These are phyloP conservation scores for Cyberlindnera maritima DNA, from an alignment of 805 yeast species.

Conservation along the genomic window DNA sequence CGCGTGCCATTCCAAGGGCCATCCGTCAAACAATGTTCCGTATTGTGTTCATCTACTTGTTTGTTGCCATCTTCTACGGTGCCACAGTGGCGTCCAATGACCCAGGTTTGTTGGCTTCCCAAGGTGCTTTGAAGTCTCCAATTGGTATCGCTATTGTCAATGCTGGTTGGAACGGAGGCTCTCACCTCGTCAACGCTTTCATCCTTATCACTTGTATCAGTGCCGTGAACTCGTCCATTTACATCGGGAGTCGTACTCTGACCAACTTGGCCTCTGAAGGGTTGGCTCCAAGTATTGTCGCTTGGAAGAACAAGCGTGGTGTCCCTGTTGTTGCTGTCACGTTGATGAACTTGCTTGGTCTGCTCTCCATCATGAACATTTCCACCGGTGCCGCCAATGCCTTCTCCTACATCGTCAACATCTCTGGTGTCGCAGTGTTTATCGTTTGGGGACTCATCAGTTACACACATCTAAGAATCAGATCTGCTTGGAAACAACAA, in stretches of 20 bases:
- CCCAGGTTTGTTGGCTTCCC: conserved; percentile 38
- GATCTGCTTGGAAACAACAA: conserved; percentile 60
- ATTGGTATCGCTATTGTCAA: conserved; percentile 67
- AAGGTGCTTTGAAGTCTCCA: conserved; percentile 56
- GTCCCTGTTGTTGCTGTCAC: conserved; percentile 63
- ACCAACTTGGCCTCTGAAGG: conserved; percentile 62
- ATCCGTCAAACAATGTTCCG: conserved; percentile 63
- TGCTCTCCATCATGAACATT: conserved; percentile 57
- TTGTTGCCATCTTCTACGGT: conserved; percentile 64
- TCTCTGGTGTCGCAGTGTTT: conserved; percentile 73
- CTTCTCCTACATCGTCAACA: conserved; percentile 69
- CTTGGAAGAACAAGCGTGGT: conserved; percentile 52
- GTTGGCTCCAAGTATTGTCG: conserved; percentile 54
- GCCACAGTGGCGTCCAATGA: conserved; percentile 66
- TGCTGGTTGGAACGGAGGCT: conserved; percentile 64
- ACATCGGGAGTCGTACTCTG: conserved; percentile 66
- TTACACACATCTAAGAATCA: conserved; percentile 63
- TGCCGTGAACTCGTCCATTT: conserved; percentile 68
- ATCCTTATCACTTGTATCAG: conserved; percentile 63
- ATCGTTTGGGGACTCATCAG: conserved; percentile 70
- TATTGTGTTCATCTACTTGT: conserved; percentile 60
- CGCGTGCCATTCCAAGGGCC: conserved; percentile 69
- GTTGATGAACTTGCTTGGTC: conserved; percentile 57
- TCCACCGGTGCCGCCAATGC: conserved; percentile 55
- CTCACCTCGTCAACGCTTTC: conserved; percentile 70